Evolutionary conservation across 768 basidiomycete genomes (phyloP), one percentile per base, ranked within the genome.

Genomic region (Mycena haematopus): DNA sequence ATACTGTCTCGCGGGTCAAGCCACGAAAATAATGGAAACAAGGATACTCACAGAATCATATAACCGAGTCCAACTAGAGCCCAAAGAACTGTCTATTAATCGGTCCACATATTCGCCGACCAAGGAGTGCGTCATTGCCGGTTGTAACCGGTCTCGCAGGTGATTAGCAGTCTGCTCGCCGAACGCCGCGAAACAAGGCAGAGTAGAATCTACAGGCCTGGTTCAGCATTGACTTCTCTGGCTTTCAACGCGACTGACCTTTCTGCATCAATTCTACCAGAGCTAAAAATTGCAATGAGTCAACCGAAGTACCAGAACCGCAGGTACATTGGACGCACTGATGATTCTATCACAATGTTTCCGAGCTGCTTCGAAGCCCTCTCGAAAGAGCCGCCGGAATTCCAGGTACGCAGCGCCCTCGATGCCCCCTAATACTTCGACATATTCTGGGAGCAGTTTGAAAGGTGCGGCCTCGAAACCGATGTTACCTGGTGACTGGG

Each of bases 381-480:
- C 91, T 67, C 86, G 90, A 78, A 99, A 98, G 40, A 97, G 78
- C 57, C 82, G 81, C 71, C 85, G 90, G 79, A 98, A 99, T 72
- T 96, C 92, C 46, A 82, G 73, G 72, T 90, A 98, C 14, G 91
- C 83, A 24, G 87, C 80, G 29, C 88, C 84, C 53, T 90, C 82
- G 44, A 92, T 77, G 3, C 96, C 96, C 10, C 97, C 97, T 31
- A 99, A 81, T 29, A 99, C 92, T 68, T 99, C 96, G 56, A 99
- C 83, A 75, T 99, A 99, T 75, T 99, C 97, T 56, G 90, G 81
- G 9, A 95, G 89, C 14, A 99, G 78, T 75, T 99, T 99, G 84
- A 99, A 99, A 1, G 97, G 97, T 2, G 97, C 96, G n/a, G 96
- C 96, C 77, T 99, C 97, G 74, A 99, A 99, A 27, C 96, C 93